phyloP scores from a whole-genome alignment of 106 monocot genomes.

The Xerophyta viscosa region DNA sequence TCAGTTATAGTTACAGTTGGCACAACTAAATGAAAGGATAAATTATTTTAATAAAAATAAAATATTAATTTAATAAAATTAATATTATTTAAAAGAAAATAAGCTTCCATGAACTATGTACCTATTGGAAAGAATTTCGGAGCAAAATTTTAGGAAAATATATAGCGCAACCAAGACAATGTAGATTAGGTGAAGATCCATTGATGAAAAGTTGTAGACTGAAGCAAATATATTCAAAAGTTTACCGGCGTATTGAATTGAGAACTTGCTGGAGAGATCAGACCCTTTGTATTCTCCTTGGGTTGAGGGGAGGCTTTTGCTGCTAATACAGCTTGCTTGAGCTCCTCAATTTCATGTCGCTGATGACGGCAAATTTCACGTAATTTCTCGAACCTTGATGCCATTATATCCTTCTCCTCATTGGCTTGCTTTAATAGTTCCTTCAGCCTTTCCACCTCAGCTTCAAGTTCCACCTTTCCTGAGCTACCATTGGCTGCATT shows the following conservation, averaged over 20 bases:
- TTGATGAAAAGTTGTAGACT: too few species aligned
- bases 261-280: constrained; percentile 21
- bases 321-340: constrained; percentile 43
- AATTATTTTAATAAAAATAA: background rate
- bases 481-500: constrained; percentile 7
- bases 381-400: constrained; percentile 80
- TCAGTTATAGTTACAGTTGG: too few species aligned
- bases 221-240: too few species aligned
- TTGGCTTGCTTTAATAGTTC: constrained; percentile 70
- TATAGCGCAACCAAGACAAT: too few species aligned
- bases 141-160: too few species aligned
- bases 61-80: background rate
- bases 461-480: constrained; percentile 39
- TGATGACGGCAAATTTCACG: constrained; percentile 90
- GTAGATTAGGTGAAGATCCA: too few species aligned
- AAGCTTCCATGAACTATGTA: too few species aligned
- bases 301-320: constrained; percentile 12
- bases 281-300: constrained; percentile 27
- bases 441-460: constrained; percentile 58
- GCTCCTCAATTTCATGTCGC: constrained; percentile 83
- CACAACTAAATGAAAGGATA: background rate
- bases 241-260: constrained; percentile 38
- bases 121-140: too few species aligned
- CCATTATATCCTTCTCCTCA: constrained; percentile 72
- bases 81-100: too few species aligned